Evolutionary conservation across 345 rosid genomes (phyloP), one percentile per base, ranked within the genome.

Genomic region (Bretschneidera sinensis): DNA sequence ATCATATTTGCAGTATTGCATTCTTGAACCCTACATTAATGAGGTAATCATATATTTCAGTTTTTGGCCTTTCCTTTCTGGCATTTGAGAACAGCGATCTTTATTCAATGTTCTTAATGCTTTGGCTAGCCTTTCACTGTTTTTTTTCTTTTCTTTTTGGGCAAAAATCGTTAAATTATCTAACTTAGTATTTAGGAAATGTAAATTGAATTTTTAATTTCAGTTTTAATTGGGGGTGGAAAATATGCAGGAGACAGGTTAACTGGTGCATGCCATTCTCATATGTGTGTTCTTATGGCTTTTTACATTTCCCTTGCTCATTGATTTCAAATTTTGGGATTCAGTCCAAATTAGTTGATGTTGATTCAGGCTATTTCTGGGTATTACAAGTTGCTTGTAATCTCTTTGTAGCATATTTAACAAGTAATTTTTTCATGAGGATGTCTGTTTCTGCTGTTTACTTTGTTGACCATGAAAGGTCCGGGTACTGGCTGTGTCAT

Each of bases 1-100:
- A 54, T 85, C 98, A 17, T 76, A 81, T 80, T 71, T 89, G 47
- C 98, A 92, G 74, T 89, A 75, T 52, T 89, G 84, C 75, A 78
- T 79, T 72, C 73, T 88, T 48, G 95, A 85, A 60, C 83, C 84
- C 51, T 73, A 73, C 66, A 72, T 92, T 17, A 75, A 71, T 57
- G 77, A 89, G 95, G 98, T 88, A 63, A 66, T 61, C 45, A 43
- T 33, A 21, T 53, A 48, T 39, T 33, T 74, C 21, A 21, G 17
- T 24, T 60, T 6, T n/a, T 62, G 51, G n/a, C 20, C 2, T 14
- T 49, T 21, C 59, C 25, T 39, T 19, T 60, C 20, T 31, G 65
- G 45, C 53, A 21, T 53, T 28, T 28, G 8, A 28, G 3, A 28
- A 8, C 8, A 8, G 3, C 5, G 33, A 6, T 67, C 14, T 18